These are phyloP conservation scores for Moelleriella libera DNA, from an alignment of 2,329 filamentous ascomycete species.

Conservation along the genomic window DNA sequence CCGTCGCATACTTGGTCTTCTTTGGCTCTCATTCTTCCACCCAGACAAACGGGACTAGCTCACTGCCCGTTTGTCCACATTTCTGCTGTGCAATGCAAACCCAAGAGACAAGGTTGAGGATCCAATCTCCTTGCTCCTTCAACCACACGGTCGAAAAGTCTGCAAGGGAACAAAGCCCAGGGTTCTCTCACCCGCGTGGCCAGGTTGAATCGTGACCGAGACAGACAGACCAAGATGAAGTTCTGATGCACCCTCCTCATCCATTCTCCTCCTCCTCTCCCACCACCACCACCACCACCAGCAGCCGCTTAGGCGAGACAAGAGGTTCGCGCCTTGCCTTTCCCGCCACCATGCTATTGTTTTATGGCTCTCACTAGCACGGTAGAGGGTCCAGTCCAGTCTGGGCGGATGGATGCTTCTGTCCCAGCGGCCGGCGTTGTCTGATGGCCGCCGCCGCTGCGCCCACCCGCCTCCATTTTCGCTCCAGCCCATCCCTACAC, in stretches of 20 bases:
- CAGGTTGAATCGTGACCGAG: background rate
- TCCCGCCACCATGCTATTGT: constrained; percentile 4
- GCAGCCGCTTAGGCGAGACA: constrained; percentile 4
- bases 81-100: background rate
- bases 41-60: background rate
- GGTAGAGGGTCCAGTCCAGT: too few species aligned
- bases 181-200: background rate
- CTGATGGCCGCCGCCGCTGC: constrained; percentile 1
- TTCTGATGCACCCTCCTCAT: background rate
- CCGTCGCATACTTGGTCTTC: constrained; percentile 4
- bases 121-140: background rate
- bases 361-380: background rate
- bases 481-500: background rate
- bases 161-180: constrained; percentile 3
- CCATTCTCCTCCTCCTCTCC: background rate
- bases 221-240: constrained; percentile 1
- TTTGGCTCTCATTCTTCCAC: background rate
- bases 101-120: background rate
- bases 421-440: background rate
- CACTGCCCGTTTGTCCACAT: background rate
- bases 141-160: background rate
- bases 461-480: background rate
- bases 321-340: constrained; percentile 3
- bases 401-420: too few species aligned
- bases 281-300: constrained; percentile 1